phyloP scores from a whole-genome alignment of 2,329 filamentous ascomycete genomes.

The Xylariaceae sp. region DNA sequence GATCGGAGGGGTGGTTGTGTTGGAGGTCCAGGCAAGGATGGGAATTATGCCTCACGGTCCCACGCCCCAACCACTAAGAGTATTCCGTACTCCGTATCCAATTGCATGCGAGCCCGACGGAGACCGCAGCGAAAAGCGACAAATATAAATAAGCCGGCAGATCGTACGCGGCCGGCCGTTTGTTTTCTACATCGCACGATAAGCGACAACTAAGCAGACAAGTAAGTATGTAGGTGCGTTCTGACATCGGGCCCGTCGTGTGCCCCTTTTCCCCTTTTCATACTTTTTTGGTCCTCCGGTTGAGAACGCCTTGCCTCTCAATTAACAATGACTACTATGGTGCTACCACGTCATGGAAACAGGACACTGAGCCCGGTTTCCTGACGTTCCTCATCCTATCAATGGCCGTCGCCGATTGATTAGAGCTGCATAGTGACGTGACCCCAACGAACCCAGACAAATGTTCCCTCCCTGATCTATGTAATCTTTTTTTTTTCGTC shows the following conservation, averaged over 20 bases:
- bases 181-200: neutral
- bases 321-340: neutral
- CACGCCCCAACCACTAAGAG: neutral
- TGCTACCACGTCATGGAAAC: constrained; percentile 1
- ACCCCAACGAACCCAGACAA: neutral
- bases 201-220: neutral
- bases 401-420: neutral
- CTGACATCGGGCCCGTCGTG: neutral
- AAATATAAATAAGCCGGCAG: neutral
- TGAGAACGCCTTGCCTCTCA: neutral
- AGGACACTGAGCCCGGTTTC: neutral
- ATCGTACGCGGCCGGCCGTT: neutral
- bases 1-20: constrained; percentile 7
- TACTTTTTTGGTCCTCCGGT: neutral
- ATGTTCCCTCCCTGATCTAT: neutral
- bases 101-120: neutral
- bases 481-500: neutral
- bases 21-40: neutral
- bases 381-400: neutral
- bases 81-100: neutral
- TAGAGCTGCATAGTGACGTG: neutral
- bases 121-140: neutral
- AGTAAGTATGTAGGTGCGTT: neutral
- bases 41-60: constrained; percentile 4
- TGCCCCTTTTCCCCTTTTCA: neutral